Conservation (phyloP, 2,329 filamentous ascomycete species). For the Pyrenophora tritici-repentis region DNA sequence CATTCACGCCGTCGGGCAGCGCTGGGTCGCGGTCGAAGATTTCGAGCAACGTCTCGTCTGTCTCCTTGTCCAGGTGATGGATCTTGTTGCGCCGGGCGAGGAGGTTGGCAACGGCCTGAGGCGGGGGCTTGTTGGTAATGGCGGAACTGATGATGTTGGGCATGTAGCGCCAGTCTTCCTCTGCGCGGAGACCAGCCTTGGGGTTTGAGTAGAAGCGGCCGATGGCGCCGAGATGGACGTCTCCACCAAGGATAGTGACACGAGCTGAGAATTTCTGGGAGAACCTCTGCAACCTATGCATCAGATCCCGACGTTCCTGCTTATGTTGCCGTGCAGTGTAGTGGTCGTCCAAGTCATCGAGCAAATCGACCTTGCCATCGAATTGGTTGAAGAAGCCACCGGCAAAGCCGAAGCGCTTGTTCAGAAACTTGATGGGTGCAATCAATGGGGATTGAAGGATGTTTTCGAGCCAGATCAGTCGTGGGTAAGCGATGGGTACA, state of each 20-base stretch:
- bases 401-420: conserved; percentile 85
- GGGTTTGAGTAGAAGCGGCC: conserved; percentile 69
- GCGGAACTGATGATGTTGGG: conserved; percentile 67
- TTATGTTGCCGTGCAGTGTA: conserved; percentile 95
- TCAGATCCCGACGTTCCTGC: conserved; percentile 75
- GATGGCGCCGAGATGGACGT: conserved; percentile 67
- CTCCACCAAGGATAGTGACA: conserved; percentile 66
- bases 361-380: conserved; percentile 72
- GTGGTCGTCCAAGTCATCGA: conserved; percentile 70
- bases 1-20: conserved; percentile 32
- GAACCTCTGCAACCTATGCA: conserved; percentile 67
- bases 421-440: conserved; percentile 84
- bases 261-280: conserved; percentile 61
- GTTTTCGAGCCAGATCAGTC: conserved; percentile 95
- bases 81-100: conserved; percentile 68
- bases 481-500: conserved; percentile 71
- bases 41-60: conserved; percentile 67
- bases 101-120: conserved; percentile 67
- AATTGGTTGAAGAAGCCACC: conserved; percentile 92
- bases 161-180: conserved; percentile 67
- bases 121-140: conserved; percentile 71
- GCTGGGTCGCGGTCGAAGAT: conserved; percentile 65
- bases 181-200: conserved; percentile 57
- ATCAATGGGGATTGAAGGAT: conserved; percentile 85
- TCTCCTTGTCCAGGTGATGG: conserved; percentile 65